Evolutionary conservation across 306 rosid species (phyloP).

Genomic region (Castanea mollissima): DNA sequence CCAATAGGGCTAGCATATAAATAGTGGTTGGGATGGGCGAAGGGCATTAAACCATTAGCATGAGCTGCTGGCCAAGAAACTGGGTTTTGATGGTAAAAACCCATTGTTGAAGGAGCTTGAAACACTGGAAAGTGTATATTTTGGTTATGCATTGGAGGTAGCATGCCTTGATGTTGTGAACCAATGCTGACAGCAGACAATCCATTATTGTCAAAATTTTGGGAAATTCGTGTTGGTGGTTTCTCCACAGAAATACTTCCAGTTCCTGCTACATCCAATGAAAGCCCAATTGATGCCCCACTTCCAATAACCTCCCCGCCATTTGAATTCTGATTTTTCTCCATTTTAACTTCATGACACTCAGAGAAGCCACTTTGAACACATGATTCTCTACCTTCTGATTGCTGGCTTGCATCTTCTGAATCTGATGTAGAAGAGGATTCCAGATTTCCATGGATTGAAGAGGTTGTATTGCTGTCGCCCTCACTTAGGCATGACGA

Average conservation of each 20-base stretch:
- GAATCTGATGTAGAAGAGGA: slow-evolving; percentile 89
- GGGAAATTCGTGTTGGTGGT: slow-evolving; percentile 28
- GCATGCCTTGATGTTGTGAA: slow-evolving; percentile 60
- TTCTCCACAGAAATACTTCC: slow-evolving; percentile 43
- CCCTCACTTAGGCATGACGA: slow-evolving; percentile 91
- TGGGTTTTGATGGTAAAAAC: slow-evolving; percentile 82
- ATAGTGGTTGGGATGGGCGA: slow-evolving; percentile 67
- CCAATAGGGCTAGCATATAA: slow-evolving; percentile 76
- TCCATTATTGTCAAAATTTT: slow-evolving; percentile 44
- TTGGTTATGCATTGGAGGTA: slow-evolving; percentile 53
- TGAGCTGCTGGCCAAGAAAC: slow-evolving; percentile 84
- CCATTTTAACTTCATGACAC: slow-evolving; percentile 43
- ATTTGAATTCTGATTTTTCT: slow-evolving; percentile 32
- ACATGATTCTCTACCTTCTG: slow-evolving; percentile 58
- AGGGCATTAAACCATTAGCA: slow-evolving; percentile 63
- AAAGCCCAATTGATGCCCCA: slow-evolving; percentile 25
- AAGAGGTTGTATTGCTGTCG: slow-evolving; percentile 68
- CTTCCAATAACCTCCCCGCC: slow-evolving; percentile 36
- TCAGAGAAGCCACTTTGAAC: slow-evolving; percentile 51
- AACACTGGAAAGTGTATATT: slow-evolving; percentile 68
- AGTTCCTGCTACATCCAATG: slow-evolving; percentile 41
- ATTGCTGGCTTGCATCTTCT: slow-evolving; percentile 79
- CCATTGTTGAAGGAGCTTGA: slow-evolving; percentile 71
- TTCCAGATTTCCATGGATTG: slow-evolving; percentile 74
- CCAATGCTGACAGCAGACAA: slow-evolving; percentile 49